Evolutionary conservation across 805 yeast species (phyloP), one percentile per base, ranked within the genome.

Genomic region (Naumovozyma castellii): DNA sequence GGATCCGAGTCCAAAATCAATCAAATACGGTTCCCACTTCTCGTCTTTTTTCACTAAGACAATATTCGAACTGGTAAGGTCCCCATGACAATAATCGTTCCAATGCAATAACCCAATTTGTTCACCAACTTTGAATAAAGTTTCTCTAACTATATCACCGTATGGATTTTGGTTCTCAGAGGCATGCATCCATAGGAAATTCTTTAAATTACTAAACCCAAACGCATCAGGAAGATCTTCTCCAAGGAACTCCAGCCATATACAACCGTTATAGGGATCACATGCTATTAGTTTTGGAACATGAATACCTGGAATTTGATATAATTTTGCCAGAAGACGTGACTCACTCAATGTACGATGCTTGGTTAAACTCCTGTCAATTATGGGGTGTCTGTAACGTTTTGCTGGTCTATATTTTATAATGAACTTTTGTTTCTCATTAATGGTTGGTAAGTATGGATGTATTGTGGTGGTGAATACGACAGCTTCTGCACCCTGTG

Each of bases 401-500:
- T 92, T 92, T 18, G 79, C 74, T 1, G 98, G 97, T 47, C 98
- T 72, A 59, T 72, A 88, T 59, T 92, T 92, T 45, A 86, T 68
- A 29, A 90, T 78, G 57, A 68, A 81, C 40, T 65, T 58, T 34
- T 61, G 56, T 17, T 48, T 41, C 1, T 48, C 20, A 12, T 47
- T 45, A 1, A 38, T 19, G 9, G 44, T 38, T 6, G 76, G 70
- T 18, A 70, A 53, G 54, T 81, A 86, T 18, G 95, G 95, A 58
- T 86, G 95, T 2, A 56, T 55, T 1, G 58, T 43, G 0, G 90
- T 71, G 10, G 66, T 56, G 58, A 83, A 84, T 2, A 85, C 87
- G 9, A 85, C 68, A 0, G 95, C 94, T 57, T 86, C 96, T 1
- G 96, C 96, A 18, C 96, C 96, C 54, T 86, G 96, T 0, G 94